Evolutionary conservation across 768 basidiomycete genomes (phyloP).

Genomic region (Lactarius quietus): DNA sequence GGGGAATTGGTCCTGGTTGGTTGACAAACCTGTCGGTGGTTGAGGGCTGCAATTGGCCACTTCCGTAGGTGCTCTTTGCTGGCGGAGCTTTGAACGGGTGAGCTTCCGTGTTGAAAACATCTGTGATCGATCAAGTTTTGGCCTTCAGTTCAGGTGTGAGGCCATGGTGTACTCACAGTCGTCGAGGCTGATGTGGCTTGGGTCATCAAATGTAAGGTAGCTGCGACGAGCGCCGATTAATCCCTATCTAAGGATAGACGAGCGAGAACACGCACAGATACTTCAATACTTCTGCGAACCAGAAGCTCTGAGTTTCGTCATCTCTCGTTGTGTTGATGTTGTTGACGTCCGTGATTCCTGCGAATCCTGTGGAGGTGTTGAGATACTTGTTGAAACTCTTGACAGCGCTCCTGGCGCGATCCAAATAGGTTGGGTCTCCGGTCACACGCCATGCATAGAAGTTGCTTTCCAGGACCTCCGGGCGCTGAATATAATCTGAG

Average conservation of each 20-base stretch:
- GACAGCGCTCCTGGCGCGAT: slow-evolving; percentile 58
- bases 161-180: slow-evolving; percentile 44
- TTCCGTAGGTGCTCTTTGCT: slow-evolving; percentile 35
- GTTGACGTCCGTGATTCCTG: slow-evolving; percentile 56
- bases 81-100: slow-evolving; percentile 15
- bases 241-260: slow-evolving; percentile 11
- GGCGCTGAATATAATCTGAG: slow-evolving; percentile 57
- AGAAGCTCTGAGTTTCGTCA: slow-evolving; percentile 67
- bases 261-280: slow-evolving; percentile 47
- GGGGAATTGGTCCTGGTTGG: slow-evolving; percentile 26
- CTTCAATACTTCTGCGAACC: slow-evolving; percentile 74
- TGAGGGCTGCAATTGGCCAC: slow-evolving; percentile 24
- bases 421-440: slow-evolving; percentile 63
- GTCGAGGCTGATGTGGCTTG: slow-evolving; percentile 58
- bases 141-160: too few relatives aligned
- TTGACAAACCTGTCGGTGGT: slow-evolving; percentile 27
- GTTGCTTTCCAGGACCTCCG: slow-evolving; percentile 76
- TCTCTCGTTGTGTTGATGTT: slow-evolving; percentile 38
- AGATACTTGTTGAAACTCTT: slow-evolving; percentile 57
- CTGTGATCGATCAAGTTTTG: background rate
- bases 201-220: slow-evolving; percentile 73
- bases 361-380: slow-evolving; percentile 46
- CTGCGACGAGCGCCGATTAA: slow-evolving; percentile 33
- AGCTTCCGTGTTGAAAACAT: slow-evolving; percentile 40
- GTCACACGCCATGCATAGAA: slow-evolving; percentile 76